Percentiles rank a stretch among this genome's conserved stretches.
phyloP scores from a whole-genome alignment of 1,284 basidiomycete genomes.

The Trichosporon sp. region DNA sequence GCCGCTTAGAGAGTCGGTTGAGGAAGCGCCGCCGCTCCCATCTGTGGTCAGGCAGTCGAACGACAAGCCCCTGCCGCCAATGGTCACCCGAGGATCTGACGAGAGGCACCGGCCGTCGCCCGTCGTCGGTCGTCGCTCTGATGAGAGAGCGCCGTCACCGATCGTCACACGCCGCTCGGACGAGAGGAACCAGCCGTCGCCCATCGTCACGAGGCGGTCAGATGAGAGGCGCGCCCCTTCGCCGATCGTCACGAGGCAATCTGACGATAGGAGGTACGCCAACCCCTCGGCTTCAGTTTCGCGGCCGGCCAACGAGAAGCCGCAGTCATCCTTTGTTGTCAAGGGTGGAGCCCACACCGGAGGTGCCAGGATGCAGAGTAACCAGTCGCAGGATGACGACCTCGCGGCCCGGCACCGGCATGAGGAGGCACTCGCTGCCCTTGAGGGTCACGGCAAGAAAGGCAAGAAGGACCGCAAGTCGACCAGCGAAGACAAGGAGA shows the following conservation, averaged over 20 bases:
- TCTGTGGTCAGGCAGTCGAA: background rate
- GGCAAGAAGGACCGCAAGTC: conserved; percentile 1
- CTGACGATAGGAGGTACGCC: background rate
- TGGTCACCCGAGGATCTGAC: background rate
- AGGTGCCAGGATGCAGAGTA: background rate
- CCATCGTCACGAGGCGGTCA: background rate
- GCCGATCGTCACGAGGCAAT: conserved; percentile 2
- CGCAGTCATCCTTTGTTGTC: background rate
- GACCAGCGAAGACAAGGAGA: conserved; percentile 3
- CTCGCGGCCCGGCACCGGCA: conserved; percentile 3
- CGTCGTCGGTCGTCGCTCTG: background rate
- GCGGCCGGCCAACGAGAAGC: background rate
- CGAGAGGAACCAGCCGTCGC: background rate
- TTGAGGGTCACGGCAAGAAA: conserved; percentile 14
- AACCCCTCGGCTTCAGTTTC: background rate
- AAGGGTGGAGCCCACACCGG: background rate
- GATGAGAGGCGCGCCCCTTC: background rate
- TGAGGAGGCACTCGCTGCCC: background rate
- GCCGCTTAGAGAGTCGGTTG: conserved; percentile 10
- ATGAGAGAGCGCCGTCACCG: background rate
- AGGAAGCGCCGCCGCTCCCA: background rate
- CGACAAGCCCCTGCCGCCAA: background rate
- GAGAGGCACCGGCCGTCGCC: background rate
- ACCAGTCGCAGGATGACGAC: background rate
- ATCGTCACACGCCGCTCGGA: background rate